These are phyloP conservation scores for Phaseolus lunatus DNA, from an alignment of 306 rosid genomes.

Conservation along the genomic window DNA sequence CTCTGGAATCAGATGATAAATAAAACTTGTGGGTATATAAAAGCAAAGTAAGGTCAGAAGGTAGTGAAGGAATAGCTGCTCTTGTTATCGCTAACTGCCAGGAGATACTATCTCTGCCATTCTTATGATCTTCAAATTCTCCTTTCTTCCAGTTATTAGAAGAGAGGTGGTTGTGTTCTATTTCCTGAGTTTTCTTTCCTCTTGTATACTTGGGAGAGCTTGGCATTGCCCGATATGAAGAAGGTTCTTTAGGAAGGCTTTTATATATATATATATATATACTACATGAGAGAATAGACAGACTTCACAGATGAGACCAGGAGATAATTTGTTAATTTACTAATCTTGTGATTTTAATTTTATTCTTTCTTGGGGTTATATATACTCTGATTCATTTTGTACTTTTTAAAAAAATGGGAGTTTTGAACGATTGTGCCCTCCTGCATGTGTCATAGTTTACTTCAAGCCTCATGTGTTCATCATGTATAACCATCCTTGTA, in stretches of 20 bases:
- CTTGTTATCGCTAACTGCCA: slow-evolving; percentile 24
- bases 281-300: slow-evolving; percentile 34
- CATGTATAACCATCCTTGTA: background rate
- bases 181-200: background rate
- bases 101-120: slow-evolving; percentile 18
- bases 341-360: slow-evolving; percentile 12
- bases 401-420: background rate
- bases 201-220: slow-evolving; percentile 5
- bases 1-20: slow-evolving; percentile 67
- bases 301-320: slow-evolving; percentile 36
- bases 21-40: slow-evolving; percentile 41
- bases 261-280: background rate
- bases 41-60: slow-evolving; percentile 50
- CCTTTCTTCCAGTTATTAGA: slow-evolving; percentile 12
- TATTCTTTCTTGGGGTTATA: slow-evolving; percentile 28
- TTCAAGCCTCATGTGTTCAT: background rate
- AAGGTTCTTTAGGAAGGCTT: slow-evolving; percentile 35
- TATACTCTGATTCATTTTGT: background rate
- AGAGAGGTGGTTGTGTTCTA: slow-evolving; percentile 36
- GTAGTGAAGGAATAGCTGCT: slow-evolving; percentile 30
- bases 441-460: background rate
- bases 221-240: slow-evolving; percentile 22
- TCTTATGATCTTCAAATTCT: slow-evolving; percentile 24
- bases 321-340: slow-evolving; percentile 28
- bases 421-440: background rate